Percentiles rank a stretch among this genome's conserved stretches.
Evolutionary conservation across 805 yeast genomes (phyloP).

Genomic region (Pichia thaimueangensis): DNA sequence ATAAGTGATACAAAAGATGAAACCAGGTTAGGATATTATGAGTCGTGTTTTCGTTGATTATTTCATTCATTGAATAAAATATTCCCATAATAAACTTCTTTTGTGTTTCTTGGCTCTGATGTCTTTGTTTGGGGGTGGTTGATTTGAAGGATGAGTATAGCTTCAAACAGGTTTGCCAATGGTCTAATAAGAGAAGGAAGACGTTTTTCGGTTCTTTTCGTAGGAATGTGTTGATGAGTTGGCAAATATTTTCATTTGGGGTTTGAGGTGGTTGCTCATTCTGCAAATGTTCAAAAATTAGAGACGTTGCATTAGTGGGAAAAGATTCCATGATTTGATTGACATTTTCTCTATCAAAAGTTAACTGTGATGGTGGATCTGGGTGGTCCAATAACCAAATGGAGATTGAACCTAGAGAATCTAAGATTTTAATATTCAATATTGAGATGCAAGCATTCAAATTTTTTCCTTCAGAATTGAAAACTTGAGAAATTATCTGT

Average conservation of each 20-base stretch:
- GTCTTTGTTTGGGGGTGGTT: neutral
- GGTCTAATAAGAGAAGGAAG: neutral
- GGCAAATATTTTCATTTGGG: neutral
- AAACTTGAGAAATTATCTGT: neutral
- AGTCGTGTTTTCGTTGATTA: neutral
- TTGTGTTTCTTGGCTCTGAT: neutral
- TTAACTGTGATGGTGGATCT: neutral
- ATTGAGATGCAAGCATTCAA: constrained; percentile 9
- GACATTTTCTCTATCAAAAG: neutral
- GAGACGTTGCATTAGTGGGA: neutral
- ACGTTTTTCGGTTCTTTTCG: neutral
- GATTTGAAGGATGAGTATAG: neutral
- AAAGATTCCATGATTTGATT: constrained; percentile 1
- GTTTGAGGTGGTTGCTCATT: neutral
- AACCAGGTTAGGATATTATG: neutral
- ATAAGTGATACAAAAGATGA: neutral
- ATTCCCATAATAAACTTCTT: neutral
- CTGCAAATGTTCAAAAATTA: too few relatives aligned
- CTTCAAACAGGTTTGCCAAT: constrained; percentile 4
- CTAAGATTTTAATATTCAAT: constrained; percentile 14
- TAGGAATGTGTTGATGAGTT: neutral
- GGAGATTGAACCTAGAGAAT: constrained; percentile 7
- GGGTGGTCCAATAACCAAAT: constrained; percentile 9
- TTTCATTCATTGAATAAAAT: neutral
- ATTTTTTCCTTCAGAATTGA: neutral